These are phyloP conservation scores for Tetraselmis chui DNA, from an alignment of 139 green algal species.

Conservation along the genomic window DNA sequence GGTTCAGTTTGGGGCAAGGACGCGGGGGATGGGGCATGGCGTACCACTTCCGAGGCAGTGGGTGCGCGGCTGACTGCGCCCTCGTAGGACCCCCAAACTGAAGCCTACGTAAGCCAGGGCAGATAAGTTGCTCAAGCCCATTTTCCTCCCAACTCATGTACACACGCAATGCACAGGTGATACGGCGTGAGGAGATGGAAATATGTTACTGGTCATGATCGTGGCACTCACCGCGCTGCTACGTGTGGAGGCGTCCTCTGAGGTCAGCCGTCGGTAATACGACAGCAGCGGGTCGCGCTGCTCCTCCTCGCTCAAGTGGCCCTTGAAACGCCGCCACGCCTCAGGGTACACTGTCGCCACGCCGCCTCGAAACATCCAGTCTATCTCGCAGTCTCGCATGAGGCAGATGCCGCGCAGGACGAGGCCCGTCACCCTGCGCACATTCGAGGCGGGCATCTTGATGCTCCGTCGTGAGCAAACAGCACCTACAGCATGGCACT, in stretches of 20 bases:
- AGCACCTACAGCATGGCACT: no score
- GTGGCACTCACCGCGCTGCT: neutral
- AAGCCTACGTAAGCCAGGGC: no score
- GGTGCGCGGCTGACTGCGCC: neutral
- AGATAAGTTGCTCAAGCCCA: no score
- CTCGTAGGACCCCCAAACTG: neutral
- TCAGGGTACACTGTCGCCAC: slow-evolving; percentile 30
- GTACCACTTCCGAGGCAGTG: neutral
- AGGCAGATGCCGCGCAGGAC: slow-evolving; percentile 66
- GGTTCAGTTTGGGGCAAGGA: no score
- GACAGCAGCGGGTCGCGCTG: slow-evolving; percentile 21
- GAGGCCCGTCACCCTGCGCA: slow-evolving; percentile 30
- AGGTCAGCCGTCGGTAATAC: slow-evolving; percentile 37
- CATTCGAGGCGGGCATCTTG: neutral
- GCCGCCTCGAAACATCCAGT: slow-evolving; percentile 59
- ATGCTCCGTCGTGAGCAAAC: no score
- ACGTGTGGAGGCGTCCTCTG: neutral
- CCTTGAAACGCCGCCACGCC: slow-evolving; percentile 34
- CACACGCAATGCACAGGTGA: no score
- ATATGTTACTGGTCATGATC: neutral
- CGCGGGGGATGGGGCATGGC: no score
- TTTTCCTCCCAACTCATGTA: no score
- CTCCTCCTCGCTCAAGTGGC: slow-evolving; percentile 20
- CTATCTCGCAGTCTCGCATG: slow-evolving; percentile 52
- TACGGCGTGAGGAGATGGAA: neutral